Evolutionary conservation across 306 rosid species (phyloP), one percentile per base, ranked within the genome.

Genomic region (Phaseolus lunatus): DNA sequence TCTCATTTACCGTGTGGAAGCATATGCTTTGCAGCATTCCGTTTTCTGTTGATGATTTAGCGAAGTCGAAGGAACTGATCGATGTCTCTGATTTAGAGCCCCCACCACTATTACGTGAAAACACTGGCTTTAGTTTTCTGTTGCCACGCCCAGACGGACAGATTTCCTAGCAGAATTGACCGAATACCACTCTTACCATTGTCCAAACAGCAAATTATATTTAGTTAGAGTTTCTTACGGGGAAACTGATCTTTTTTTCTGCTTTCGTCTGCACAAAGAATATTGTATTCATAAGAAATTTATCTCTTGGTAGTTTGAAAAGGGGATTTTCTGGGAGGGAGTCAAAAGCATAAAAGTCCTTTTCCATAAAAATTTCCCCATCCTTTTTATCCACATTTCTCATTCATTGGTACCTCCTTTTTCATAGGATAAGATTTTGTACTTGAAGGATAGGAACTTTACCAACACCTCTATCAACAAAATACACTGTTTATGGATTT

Each of bases 71-170:
- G 84, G 87, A 83, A 70, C 87, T 78, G 71, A 80, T 87, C 67
- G 89, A 87, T 52, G 72, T 87, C 19, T 31, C 83, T 14, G 91
- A 87, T 41, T 54, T 87, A 52, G 91, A 87, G 24, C 84, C 89
- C 2, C 91, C 91, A 5, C 86, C 87, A 14, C 45, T 80, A 31
- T 83, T 87, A 45, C 89, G 81, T 12, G 91, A 83, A 52, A 87
- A 87, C 81, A 57, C 87, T 37, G 91, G 89, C 74, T 87, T 87
- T 83, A 85, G 87, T 83, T 87, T 87, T 84, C 75, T 87, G 86
- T 74, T 87, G 78, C 91, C 91, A 20, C 84, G 77, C 43, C 26
- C 85, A 77, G 88, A 85, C 41, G 78, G 79, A 87, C 64, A 70
- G 31, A 80, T 78, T 70, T 54, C 59, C 3, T 47, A 39, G 67